Evolutionary conservation across 129 eudicot genomes (phyloP).

Genomic region (Cynara cardunculus): DNA sequence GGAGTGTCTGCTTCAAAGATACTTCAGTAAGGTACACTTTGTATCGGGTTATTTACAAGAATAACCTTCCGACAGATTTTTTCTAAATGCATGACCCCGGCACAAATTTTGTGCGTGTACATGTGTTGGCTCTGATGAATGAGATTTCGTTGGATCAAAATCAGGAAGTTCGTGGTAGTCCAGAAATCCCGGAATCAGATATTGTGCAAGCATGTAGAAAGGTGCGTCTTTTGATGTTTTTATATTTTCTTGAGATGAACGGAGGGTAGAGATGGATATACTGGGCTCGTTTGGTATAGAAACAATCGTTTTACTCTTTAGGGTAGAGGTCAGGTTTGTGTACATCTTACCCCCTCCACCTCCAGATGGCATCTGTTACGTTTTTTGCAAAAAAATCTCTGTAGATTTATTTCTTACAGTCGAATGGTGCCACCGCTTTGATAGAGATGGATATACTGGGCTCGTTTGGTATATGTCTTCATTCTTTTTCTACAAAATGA

Average conservation of each 20-base stretch:
- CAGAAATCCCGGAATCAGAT: constrained; percentile 79
- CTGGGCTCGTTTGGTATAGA: no score
- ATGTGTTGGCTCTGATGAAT: not conserved
- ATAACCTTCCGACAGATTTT: not conserved
- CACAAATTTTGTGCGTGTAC: not conserved
- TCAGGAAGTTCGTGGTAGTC: constrained; percentile 86
- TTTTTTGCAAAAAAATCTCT: no score
- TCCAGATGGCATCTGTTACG: no score
- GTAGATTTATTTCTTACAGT: no score
- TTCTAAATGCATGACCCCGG: no score
- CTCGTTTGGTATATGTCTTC: not conserved
- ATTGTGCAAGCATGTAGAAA: constrained; percentile 94
- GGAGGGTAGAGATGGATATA: no score
- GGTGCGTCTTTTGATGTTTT: constrained; percentile 26
- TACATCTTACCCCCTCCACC: no score
- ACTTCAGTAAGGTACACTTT: constrained; percentile 77
- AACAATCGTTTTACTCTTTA: no score
- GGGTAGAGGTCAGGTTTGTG: no score
- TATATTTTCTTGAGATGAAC: not conserved
- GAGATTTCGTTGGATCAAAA: constrained; percentile 7
- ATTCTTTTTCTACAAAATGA: not conserved
- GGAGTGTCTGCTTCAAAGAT: constrained; percentile 73
- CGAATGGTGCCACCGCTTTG: no score
- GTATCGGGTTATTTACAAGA: not conserved
- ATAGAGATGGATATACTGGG: no score